These are phyloP conservation scores for Rhododendron simsii DNA, from an alignment of 148 eudicot species.

Conservation along the genomic window DNA sequence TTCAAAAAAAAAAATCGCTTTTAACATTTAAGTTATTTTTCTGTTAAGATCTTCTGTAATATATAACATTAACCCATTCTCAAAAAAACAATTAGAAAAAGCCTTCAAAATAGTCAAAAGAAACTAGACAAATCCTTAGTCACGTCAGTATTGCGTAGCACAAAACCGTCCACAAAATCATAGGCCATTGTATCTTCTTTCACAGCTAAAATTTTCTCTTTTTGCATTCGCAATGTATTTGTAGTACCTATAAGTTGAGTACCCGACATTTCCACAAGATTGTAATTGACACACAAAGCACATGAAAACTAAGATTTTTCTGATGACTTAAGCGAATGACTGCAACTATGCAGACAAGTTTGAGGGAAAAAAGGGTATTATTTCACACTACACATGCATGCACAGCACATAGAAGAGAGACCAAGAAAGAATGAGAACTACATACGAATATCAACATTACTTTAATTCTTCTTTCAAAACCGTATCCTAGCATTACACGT, in stretches of 20 bases:
- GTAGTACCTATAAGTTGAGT: not conserved
- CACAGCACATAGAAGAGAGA: not conserved
- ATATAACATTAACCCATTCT: not conserved
- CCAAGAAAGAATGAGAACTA: not conserved
- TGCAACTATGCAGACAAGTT: not conserved
- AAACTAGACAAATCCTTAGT: not conserved
- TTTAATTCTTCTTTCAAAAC: not conserved
- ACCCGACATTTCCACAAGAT: not conserved
- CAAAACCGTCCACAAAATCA: not conserved
- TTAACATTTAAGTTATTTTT: not conserved
- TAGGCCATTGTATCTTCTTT: not conserved
- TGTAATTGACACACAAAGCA: not conserved
- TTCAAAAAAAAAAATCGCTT: not conserved
- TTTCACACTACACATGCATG: not conserved
- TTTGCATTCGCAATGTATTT: not conserved
- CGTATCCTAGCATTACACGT: not conserved
- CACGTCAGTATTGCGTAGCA: not conserved
- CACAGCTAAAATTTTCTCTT: not conserved
- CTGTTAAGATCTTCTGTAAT: not conserved
- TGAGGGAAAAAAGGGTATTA: not conserved
- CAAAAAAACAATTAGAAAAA: not conserved
- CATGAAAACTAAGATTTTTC: not conserved
- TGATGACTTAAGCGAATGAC: not conserved
- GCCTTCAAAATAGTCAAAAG: not conserved
- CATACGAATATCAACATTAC: not conserved